A percentile compares a stretch with the other conserved stretches of the same genome.
Evolutionary conservation across 1,284 basidiomycete species (phyloP).

Genomic region (Apiotrichum gracile): DNA sequence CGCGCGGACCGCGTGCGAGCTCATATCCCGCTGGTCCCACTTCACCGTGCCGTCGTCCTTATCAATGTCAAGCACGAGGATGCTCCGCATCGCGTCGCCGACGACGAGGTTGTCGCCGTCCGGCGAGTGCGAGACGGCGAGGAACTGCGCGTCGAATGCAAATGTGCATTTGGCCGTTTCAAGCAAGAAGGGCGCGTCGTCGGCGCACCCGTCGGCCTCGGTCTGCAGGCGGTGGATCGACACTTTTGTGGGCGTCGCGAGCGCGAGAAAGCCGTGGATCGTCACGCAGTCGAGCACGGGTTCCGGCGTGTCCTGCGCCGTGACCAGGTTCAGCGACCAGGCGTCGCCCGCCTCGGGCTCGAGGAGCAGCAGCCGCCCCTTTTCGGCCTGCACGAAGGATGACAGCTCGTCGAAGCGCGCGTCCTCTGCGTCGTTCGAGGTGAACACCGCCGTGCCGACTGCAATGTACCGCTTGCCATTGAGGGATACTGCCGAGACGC

Average conservation of each 20-base stretch:
- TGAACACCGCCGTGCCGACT: constrained; percentile 40
- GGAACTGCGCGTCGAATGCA: constrained; percentile 64
- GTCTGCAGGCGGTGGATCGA: constrained; percentile 23
- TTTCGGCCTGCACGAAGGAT: constrained; percentile 20
- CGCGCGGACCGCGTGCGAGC: constrained; percentile 57
- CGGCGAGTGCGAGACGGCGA: constrained; percentile 36
- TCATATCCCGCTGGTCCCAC: constrained; percentile 68
- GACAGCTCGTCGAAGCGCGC: constrained; percentile 19
- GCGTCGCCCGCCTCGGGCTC: constrained; percentile 12
- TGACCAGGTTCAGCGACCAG: constrained; percentile 22
- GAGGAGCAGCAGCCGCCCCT: constrained; percentile 37
- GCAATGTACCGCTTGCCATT: constrained; percentile 33
- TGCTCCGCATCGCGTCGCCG: constrained; percentile 76
- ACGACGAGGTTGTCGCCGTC: constrained; percentile 54
- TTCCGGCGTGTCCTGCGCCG: constrained; percentile 18
- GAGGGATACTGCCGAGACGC: constrained; percentile 24
- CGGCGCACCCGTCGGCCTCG: no score
- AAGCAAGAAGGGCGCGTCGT: constrained; percentile 46
- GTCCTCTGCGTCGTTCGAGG: constrained; percentile 25
- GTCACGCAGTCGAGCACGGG: constrained; percentile 11
- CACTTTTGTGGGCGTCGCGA: constrained; percentile 63
- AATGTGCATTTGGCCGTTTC: constrained; percentile 63
- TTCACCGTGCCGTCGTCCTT: constrained; percentile 51
- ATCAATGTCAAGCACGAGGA: constrained; percentile 62
- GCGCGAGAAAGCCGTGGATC: constrained; percentile 50